phyloP scores from a whole-genome alignment of 306 rosid genomes.

The Fragaria nilgerrensis region DNA sequence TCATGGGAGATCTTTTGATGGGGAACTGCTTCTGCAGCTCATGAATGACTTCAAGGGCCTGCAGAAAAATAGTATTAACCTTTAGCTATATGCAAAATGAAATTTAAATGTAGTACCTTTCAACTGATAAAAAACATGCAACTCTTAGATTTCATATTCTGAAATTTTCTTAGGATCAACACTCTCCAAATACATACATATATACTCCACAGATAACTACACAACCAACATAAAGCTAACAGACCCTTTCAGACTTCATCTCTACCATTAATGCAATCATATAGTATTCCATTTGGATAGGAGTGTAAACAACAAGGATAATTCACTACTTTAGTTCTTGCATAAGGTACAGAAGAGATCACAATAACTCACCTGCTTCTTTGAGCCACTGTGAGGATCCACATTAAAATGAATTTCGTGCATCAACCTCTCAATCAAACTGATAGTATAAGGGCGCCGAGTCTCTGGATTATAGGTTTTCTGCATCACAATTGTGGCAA shows the following conservation, averaged over 20 bases:
- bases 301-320: background rate
- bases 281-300: background rate
- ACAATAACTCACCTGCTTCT: slow-evolving; percentile 67
- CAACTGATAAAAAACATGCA: background rate
- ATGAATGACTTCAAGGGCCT: slow-evolving; percentile 95
- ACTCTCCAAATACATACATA: background rate
- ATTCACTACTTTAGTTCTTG: background rate
- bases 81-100: background rate
- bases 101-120: background rate
- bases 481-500: slow-evolving; percentile 93
- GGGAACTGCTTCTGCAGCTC: slow-evolving; percentile 95
- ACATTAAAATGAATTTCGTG: slow-evolving; percentile 86
- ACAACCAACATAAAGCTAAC: background rate
- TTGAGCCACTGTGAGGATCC: slow-evolving; percentile 72
- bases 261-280: background rate
- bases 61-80: slow-evolving; percentile 27
- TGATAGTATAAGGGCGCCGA: slow-evolving; percentile 90
- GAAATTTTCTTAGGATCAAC: background rate
- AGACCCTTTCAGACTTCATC: background rate
- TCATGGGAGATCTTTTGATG: slow-evolving; percentile 86
- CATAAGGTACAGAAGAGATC: background rate
- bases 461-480: slow-evolving; percentile 93
- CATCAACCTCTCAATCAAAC: slow-evolving; percentile 93
- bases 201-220: background rate
- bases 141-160: background rate